Evolutionary conservation across 345 rosid species (phyloP).

Genomic region (Eucalyptus regnans): DNA sequence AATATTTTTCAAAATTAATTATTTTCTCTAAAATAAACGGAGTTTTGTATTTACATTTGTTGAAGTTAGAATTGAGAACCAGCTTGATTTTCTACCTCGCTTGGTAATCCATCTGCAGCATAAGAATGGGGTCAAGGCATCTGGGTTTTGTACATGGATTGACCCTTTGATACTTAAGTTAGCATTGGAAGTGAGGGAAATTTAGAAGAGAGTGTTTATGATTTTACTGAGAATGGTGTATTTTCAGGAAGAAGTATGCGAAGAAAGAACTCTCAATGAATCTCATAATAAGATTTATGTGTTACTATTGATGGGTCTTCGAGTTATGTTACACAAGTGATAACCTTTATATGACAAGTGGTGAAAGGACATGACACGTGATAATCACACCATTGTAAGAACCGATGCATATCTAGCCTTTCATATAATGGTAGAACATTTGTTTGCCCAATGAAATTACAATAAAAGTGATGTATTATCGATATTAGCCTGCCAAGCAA

Average conservation of each 20-base stretch:
- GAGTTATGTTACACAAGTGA: not conserved
- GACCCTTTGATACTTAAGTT: not conserved
- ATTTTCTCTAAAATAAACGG: accelerated
- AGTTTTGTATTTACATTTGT: not conserved
- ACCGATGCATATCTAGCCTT: not conserved
- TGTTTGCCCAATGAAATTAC: not conserved
- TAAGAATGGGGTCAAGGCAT: not conserved
- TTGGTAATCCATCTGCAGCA: not conserved
- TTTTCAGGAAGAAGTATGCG: not conserved
- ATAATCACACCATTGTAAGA: not conserved
- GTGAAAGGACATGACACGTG: not conserved
- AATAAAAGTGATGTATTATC: not conserved
- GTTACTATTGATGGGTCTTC: not conserved
- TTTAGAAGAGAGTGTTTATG: not conserved
- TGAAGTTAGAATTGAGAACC: not conserved
- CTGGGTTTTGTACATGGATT: not conserved
- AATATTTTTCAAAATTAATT: not conserved
- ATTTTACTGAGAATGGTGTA: not conserved
- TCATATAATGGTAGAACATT: not conserved
- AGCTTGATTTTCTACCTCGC: not conserved
- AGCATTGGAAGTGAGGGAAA: not conserved
- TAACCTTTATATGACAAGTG: not conserved
- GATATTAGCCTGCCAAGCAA: not conserved
- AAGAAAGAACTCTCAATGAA: not conserved
- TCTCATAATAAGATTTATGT: not conserved